These are phyloP conservation scores for Fomitopsis pinicola DNA, from an alignment of 1,284 basidiomycete species.

Conservation along the genomic window DNA sequence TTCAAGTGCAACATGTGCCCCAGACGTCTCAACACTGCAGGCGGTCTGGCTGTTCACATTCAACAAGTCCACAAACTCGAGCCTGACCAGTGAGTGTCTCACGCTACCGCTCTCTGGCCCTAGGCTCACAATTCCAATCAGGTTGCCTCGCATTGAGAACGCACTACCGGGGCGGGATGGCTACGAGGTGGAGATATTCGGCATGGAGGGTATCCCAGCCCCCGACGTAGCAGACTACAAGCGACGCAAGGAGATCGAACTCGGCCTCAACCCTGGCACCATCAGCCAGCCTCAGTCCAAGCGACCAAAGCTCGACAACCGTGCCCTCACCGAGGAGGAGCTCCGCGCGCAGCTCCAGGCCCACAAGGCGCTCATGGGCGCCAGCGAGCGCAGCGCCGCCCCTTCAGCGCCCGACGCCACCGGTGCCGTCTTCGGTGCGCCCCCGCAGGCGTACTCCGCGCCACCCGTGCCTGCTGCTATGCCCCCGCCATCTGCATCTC, in stretches of 20 bases:
- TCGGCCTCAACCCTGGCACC: constrained; percentile 78
- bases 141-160: constrained; percentile 86
- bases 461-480: constrained; percentile 41
- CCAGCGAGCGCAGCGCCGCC: constrained; percentile 34
- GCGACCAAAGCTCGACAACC: constrained; percentile 81
- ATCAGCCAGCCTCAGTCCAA: constrained; percentile 78
- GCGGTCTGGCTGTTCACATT: constrained; percentile 96
- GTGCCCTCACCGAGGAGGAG: constrained; percentile 78
- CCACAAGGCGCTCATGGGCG: constrained; percentile 91
- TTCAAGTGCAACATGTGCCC: constrained; percentile 98
- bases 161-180: constrained; percentile 95
- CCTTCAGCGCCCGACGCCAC: constrained; percentile 33
- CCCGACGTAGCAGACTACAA: constrained; percentile 95
- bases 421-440: constrained; percentile 63
- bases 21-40: constrained; percentile 92
- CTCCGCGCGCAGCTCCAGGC: constrained; percentile 82
- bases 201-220: constrained; percentile 97
- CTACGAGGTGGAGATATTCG: constrained; percentile 98
- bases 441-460: constrained; percentile 59
- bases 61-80: constrained; percentile 99
- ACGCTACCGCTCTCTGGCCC: background rate
- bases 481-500: constrained; percentile 25
- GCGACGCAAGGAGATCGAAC: constrained; percentile 87
- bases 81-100: constrained; percentile 78
- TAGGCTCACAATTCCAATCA: constrained; percentile 22